These are phyloP conservation scores for Stenocarpella maydis DNA, from an alignment of 2,329 filamentous ascomycete species.

Conservation along the genomic window DNA sequence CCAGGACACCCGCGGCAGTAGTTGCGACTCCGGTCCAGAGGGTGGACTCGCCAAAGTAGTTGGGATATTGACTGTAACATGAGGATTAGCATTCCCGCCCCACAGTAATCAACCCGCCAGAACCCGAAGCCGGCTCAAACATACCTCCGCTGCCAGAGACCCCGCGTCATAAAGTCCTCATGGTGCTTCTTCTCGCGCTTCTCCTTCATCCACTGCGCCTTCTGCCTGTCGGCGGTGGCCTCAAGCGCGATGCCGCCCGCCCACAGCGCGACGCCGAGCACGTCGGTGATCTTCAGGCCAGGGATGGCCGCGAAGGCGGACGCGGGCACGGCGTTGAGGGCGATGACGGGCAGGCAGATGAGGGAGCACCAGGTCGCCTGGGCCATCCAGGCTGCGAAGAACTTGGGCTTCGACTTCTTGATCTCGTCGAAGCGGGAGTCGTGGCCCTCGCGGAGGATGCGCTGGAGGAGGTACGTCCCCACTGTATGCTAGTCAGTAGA, in stretches of 20 bases:
- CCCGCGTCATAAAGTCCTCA: conserved; percentile 71
- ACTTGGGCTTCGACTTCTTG: conserved; percentile 46
- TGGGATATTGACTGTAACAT: conserved; percentile 62
- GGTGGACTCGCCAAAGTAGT: conserved; percentile 77
- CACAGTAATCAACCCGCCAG: too few species aligned
- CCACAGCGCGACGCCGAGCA: conserved; percentile 66
- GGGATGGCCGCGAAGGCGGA: conserved; percentile 60
- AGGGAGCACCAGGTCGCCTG: conserved; percentile 75
- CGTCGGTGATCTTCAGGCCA: conserved; percentile 57
- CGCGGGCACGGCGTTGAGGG: conserved; percentile 68
- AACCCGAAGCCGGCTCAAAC: conserved; percentile 21
- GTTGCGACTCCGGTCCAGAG: conserved; percentile 75
- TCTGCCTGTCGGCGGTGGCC: conserved; percentile 69
- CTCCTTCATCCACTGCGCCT: conserved; percentile 66
- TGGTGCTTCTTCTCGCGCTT: conserved; percentile 72
- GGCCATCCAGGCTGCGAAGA: conserved; percentile 52
- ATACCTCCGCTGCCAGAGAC: conserved; percentile 66
- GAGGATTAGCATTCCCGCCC: background rate
- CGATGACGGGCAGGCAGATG: conserved; percentile 71
- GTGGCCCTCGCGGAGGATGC: conserved; percentile 65
- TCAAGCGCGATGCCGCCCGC: conserved; percentile 68
- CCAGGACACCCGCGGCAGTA: conserved; percentile 63
- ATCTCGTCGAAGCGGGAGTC: conserved; percentile 61
- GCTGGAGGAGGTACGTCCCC: conserved; percentile 69
- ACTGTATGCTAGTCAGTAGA: conserved; percentile 50